These are phyloP conservation scores for Cyclotella sp. DNA, from an alignment of 108 stramenopile genomes.

Conservation along the genomic window DNA sequence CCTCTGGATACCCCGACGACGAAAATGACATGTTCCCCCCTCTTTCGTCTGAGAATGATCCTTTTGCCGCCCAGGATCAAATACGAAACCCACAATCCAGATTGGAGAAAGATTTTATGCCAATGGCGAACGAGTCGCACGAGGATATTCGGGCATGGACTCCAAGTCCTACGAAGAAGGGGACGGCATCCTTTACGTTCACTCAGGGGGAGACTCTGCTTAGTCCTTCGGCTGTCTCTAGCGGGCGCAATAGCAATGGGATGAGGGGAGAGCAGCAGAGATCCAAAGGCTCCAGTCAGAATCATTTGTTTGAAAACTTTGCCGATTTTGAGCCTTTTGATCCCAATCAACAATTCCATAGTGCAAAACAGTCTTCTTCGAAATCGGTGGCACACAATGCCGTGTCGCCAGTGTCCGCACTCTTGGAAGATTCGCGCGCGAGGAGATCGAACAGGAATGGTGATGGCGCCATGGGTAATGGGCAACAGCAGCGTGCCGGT, in stretches of 20 bases:
- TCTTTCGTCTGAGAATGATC: conserved; percentile 64
- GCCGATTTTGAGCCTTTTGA: conserved; percentile 60
- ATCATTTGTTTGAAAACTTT: conserved; percentile 50
- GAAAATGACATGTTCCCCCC: conserved; percentile 63
- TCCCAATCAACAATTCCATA: conserved; percentile 15
- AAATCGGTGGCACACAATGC: conserved; percentile 24
- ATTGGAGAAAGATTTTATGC: conserved; percentile 22
- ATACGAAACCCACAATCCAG: conserved; percentile 10
- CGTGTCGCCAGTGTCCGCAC: conserved; percentile 22
- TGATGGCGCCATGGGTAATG: conserved; percentile 12
- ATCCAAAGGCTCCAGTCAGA: not conserved
- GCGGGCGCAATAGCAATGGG: not conserved
- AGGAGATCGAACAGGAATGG: conserved; percentile 27
- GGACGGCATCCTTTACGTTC: conserved; percentile 36
- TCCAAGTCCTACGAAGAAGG: conserved; percentile 55
- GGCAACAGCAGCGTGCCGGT: conserved; percentile 16
- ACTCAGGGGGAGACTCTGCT: conserved; percentile 17
- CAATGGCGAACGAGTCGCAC: conserved; percentile 47
- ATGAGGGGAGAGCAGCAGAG: not conserved
- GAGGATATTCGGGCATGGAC: conserved; percentile 70
- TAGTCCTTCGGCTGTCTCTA: conserved; percentile 10
- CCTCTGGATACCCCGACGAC: conserved; percentile 52
- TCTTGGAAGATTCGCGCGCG: conserved; percentile 53
- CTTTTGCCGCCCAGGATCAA: conserved; percentile 26
- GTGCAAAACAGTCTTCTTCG: conserved; percentile 14